phyloP scores from a whole-genome alignment of 163 green algal genomes.

The Volvox carteri region DNA sequence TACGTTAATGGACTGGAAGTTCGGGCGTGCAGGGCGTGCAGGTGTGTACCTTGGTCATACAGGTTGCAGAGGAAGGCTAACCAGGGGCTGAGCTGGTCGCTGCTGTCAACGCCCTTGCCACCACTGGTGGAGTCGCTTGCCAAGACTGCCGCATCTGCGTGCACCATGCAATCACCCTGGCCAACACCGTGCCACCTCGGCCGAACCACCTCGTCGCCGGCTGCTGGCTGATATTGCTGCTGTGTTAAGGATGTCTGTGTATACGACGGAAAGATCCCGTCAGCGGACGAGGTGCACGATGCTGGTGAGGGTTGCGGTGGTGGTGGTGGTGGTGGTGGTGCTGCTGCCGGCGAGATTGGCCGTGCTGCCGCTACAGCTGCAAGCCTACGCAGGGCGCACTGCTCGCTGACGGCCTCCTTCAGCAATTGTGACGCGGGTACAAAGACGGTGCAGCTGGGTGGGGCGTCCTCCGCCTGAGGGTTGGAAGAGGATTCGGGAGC shows the following conservation, averaged over 20 bases:
- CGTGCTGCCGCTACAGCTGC: not conserved
- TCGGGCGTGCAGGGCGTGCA: too few relatives aligned
- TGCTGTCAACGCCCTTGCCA: not conserved
- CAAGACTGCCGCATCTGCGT: too few relatives aligned
- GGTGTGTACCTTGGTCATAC: conserved; percentile 49
- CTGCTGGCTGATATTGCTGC: not conserved
- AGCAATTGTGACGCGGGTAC: conserved; percentile 31
- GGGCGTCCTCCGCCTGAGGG: conserved; percentile 20
- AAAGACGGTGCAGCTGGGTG: conserved; percentile 10
- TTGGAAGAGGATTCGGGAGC: too few relatives aligned
- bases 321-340: too few relatives aligned
- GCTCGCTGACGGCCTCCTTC: conserved; percentile 2
- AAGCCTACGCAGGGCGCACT: conserved; percentile 12
- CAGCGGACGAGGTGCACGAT: not conserved
- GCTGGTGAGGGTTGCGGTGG: too few relatives aligned
- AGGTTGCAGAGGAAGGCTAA: conserved; percentile 35
- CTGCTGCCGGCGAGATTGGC: not conserved
- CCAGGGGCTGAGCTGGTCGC: not conserved
- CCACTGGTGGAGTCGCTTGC: not conserved
- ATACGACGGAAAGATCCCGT: not conserved
- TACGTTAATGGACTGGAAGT: too few relatives aligned
- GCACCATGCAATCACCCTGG: not conserved
- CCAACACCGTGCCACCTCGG: conserved; percentile 22
- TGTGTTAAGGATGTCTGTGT: not conserved
- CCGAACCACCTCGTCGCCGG: not conserved